Conservation (phyloP, 305 asterid species). For the Lippia alba region DNA sequence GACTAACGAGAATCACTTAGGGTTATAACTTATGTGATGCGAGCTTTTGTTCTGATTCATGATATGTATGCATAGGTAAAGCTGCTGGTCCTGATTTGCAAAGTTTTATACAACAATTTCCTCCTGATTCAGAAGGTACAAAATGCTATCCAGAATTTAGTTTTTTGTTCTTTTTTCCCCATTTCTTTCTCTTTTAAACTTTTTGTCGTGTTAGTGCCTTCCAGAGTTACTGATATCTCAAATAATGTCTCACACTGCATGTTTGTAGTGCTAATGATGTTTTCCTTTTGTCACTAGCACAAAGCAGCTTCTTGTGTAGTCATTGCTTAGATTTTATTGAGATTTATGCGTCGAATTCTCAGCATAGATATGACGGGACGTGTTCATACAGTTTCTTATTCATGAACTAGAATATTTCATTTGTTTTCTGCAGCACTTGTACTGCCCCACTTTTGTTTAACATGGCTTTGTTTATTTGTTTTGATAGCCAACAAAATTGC, state of each 20-base stretch:
- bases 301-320: too few species aligned
- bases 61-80: conserved; percentile 55
- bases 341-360: too few species aligned
- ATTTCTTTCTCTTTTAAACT: not conserved
- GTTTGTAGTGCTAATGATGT: too few species aligned
- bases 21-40: not conserved
- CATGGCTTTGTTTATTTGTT: conserved; percentile 26
- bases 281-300: too few species aligned
- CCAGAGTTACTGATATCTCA: not conserved
- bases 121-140: conserved; percentile 75
- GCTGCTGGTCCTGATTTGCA: conserved; percentile 77
- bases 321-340: too few species aligned
- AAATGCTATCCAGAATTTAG: not conserved
- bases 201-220: not conserved
- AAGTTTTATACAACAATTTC: conserved; percentile 73
- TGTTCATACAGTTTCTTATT: too few species aligned
- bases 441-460: conserved; percentile 14
- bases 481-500: conserved; percentile 51
- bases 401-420: too few species aligned
- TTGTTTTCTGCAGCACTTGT: not conserved
- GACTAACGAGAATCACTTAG: conserved; percentile 8
- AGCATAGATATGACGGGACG: too few species aligned
- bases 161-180: too few species aligned
- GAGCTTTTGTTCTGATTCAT: conserved; percentile 28
- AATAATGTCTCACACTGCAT: not conserved